phyloP scores from a whole-genome alignment of 257 asterid species.

The Fraxinus cuspidata region DNA sequence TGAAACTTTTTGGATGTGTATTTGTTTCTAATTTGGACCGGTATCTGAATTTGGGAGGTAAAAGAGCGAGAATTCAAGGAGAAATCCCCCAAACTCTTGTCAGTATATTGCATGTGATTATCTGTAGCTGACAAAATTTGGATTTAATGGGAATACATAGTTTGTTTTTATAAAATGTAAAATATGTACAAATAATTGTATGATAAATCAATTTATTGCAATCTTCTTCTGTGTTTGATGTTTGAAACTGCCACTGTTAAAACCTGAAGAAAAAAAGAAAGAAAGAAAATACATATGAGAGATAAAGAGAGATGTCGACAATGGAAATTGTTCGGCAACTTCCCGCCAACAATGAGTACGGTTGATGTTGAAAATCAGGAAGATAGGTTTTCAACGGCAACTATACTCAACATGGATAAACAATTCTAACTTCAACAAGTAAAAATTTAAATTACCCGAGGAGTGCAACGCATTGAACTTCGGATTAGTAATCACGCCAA shows the following conservation, averaged over 20 bases:
- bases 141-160: background rate
- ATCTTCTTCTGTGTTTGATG: background rate
- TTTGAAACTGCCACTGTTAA: background rate
- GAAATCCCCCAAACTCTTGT: too few relatives aligned
- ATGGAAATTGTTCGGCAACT: background rate
- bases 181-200: background rate
- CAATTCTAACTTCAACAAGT: background rate
- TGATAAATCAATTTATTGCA: background rate
- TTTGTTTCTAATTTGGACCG: background rate
- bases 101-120: too few relatives aligned
- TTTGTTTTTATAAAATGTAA: background rate
- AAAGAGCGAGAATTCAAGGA: background rate
- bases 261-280: conserved; percentile 18
- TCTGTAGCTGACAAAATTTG: background rate
- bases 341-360: background rate
- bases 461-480: conserved; percentile 16
- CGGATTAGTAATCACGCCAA: conserved; percentile 14
- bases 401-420: background rate
- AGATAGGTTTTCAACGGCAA: background rate
- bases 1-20: too few relatives aligned
- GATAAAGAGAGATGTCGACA: background rate
- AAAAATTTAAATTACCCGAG: conserved; percentile 30
- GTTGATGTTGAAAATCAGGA: background rate
- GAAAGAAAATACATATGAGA: conserved; percentile 8
- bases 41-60: background rate